Base-by-base conservation (phyloP, 2,329 filamentous ascomycete species). In the Dactylellina parvicollis region DNA sequence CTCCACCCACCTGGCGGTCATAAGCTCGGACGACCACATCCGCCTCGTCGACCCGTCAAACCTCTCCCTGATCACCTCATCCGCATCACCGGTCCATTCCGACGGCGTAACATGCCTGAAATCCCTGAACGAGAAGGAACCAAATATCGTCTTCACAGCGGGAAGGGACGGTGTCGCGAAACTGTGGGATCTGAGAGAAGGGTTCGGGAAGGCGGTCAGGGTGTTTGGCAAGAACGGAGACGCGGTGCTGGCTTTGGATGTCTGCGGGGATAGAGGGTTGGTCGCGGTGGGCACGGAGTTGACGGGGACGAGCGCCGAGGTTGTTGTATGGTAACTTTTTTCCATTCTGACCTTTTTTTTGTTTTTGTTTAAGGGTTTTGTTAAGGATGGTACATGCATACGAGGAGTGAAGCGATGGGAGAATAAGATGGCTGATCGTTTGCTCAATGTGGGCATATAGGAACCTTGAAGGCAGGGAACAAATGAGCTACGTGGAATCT, bases 201-300 rank as follows among this genome's bases (percentile, higher is more conserved):
- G 83, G 8, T 77, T 80, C 84, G 79, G 80, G 79, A 77, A 83
- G 81, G 86, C 80, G 76, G 83, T 81, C 47, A 75, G 76, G 16
- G 75, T 78, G 42, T 79, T 81, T 36, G 77, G 78, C 46, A 81
- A 82, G 40, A 80, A 82, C 61, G 81, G 82, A 47, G 82, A 83
- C 30, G 80, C 88, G 9, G 84, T 94, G 14, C 82, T 89, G 10
- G 89, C 90, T 12, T 81, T 94, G 50, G 88, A 89, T 0, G 83
- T 88, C 75, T 86, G 84, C 50, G 80, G 83, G 8, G 78, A 81
- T 9, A 85, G 84, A 12, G 86, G 88, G 76, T 84, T 87, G 2
- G 81, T 94, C 16, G 90, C 88, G 20, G 87, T 88, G 5, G 91
- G 91, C 30, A 92, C 90, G 0, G 91, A 94, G 78, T 83, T 91